Base-by-base conservation (phyloP, 2,329 filamentous ascomycete genomes). In the Aureobasidium sp. region DNA sequence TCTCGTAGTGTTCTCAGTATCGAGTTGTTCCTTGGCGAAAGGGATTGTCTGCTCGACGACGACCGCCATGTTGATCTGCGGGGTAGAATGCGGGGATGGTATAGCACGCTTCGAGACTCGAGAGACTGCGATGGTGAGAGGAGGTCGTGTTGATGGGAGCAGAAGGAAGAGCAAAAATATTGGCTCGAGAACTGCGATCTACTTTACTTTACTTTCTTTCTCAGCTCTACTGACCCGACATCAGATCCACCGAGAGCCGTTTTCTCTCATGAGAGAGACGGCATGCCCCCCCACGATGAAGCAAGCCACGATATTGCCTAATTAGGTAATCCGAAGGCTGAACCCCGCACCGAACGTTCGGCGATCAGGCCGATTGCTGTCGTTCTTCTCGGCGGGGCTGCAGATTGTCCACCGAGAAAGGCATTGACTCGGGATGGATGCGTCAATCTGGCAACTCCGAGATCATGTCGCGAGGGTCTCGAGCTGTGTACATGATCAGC, bases 1-100 rank as follows among this genome's bases (percentile, higher is more conserved):
- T 61, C 72, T 66, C 12, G 65, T 51, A 8, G 71, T 60, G 46
- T 70, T 72, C 20, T 68, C 65, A 36, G 72, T 67, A 41, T 72
- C 69, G 17, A 74, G 67, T 24, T 65, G 59, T 37, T 65, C 37
- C 3, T 65, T 48, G 9, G 65, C 61, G 63, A 73, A 74, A 2
- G 72, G 72, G 17, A 73, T 68, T 2, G 72, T 74, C 63, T 73
- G 72, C 41, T 72, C 69, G 41, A 74, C 72, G 20, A 73, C 69
- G n/a, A 74, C 67, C 36, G 71, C 67, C 72, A 74, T 74, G 10
- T 43, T 24, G 44, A 43, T 13, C 32, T 41, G 59, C 17, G 59
- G 59, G 59, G 59, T 52, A 46, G 10, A 52, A 20, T 52, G 59
- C 29, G 59, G 47, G 47, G 47, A 37, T 43, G 27, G 43, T 61